Evolutionary conservation across 2,329 filamentous ascomycete species (phyloP).

Genomic region (Meredithiella fracta): DNA sequence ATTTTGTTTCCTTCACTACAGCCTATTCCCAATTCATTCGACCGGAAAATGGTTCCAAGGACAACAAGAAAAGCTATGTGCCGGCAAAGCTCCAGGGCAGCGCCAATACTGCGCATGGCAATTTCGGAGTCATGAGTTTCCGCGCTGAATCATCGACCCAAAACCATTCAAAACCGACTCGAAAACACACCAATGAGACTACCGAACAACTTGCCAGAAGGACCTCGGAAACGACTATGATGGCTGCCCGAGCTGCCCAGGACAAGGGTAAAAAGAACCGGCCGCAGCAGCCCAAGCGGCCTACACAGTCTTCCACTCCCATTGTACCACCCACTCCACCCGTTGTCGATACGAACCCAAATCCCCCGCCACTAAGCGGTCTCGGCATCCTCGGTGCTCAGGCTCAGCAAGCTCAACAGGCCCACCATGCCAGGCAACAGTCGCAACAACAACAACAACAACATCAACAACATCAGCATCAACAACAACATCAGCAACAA

Average conservation of each 20-base stretch:
- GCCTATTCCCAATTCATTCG: constrained; percentile 9
- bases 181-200: constrained; percentile 21
- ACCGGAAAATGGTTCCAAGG: constrained; percentile 9
- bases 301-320: neutral
- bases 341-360: neutral
- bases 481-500: neutral
- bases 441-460: constrained; percentile 2
- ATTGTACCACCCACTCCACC: neutral
- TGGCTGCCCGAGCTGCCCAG: constrained; percentile 39
- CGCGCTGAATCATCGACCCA: constrained; percentile 6
- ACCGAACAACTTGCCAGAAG: constrained; percentile 39
- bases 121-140: constrained; percentile 49
- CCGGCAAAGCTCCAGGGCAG: constrained; percentile 46
- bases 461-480: neutral
- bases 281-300: constrained; percentile 6
- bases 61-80: constrained; percentile 32
- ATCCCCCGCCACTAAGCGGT: neutral
- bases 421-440: neutral
- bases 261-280: constrained; percentile 31
- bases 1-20: neutral
- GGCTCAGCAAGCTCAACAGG: neutral
- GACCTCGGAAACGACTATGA: constrained; percentile 43
- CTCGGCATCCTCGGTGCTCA: neutral
- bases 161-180: constrained; percentile 22
- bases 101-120: constrained; percentile 38